Percentiles rank a stretch among this genome's conserved stretches.
These are phyloP conservation scores for Ascodesmis nigricans DNA, from an alignment of 495 filamentous ascomycete genomes.

Conservation along the genomic window DNA sequence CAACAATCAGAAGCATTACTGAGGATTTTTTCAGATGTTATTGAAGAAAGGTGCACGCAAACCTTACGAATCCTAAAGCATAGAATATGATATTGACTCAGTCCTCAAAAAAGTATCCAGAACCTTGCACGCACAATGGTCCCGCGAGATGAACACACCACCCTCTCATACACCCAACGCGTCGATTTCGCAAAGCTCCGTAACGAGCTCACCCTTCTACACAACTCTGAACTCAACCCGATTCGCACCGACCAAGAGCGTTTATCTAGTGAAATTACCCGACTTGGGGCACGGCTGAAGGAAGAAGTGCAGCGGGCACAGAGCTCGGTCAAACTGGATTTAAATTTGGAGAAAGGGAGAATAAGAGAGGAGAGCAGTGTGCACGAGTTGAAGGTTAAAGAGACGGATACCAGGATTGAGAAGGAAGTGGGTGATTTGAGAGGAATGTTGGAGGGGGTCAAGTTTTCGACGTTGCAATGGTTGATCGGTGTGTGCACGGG, in stretches of 20 bases:
- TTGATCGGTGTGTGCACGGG: constrained; percentile 92
- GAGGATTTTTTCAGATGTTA: constrained; percentile 88
- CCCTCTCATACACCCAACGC: constrained; percentile 88
- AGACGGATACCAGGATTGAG: constrained; percentile 96
- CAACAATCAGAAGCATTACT: constrained; percentile 92
- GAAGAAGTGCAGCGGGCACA: constrained; percentile 91
- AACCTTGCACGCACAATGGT: constrained; percentile 98
- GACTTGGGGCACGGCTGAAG: constrained; percentile 64
- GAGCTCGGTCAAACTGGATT: constrained; percentile 68
- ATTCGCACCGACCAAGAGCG: constrained; percentile 82
- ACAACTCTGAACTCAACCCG: constrained; percentile 71
- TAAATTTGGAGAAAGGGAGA: constrained; percentile 91
- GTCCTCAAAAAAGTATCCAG: constrained; percentile 53
- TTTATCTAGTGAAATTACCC: constrained; percentile 80
- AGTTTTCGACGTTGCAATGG: constrained; percentile 96
- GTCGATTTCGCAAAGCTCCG: constrained; percentile 98
- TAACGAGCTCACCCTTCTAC: constrained; percentile 72
- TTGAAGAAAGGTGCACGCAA: constrained; percentile 56
- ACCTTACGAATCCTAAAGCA: constrained; percentile 1
- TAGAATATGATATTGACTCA: constrained; percentile 2
- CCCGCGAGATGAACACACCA: constrained; percentile 70
- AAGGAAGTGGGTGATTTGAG: constrained; percentile 82
- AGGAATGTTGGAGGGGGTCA: constrained; percentile 86
- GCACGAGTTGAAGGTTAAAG: constrained; percentile 95
- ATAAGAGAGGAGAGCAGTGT: constrained; percentile 93